Evolutionary conservation across 2,329 filamentous ascomycete species (phyloP), one percentile per base, ranked within the genome.

Genomic region (Botryotinia narcissicola): DNA sequence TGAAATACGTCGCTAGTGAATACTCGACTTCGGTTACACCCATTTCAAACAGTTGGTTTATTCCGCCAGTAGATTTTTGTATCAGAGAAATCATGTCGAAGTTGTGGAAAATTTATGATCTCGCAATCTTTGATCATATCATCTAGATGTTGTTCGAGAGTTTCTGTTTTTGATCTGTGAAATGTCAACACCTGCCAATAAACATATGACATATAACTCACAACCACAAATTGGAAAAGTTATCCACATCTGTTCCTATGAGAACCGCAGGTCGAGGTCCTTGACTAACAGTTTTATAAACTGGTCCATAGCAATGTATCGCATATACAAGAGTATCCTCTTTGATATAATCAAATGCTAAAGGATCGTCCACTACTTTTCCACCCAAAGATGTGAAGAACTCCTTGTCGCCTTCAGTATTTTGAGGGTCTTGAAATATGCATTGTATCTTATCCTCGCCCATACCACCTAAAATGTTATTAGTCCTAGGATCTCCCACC

Each of bases 21-120:
- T 16, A 29, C 57, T 35, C 18, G 35, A 7, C n/a, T 63, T 66
- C 20, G 14, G 32, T 32, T 51, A 54, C 60, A 51, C 42, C 51
- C 40, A 57, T 73, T 48, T 62, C 63, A 54, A 22, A 63, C 29
- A 22, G 20, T 32, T 42, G 62, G 18, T 48, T 71, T 59, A 29
- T 73, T 76, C 40, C 78, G 76, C 76, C 76, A 78, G 61, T 80
- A 81, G 22, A 80, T 79, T 62, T 77, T 79, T 8, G 80, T 81
- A 70, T 81, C 80, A 1, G 79, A 80, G 71, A 81, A 81, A 71
- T 80, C 79, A 70, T 80, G 76, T 73, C 79, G 72, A 12, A 80
- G 42, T 63, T 80, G 79, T 25, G 80, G 80, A 48, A 81, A 81
- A 20, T 77, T 76, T 20, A 77, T 67, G 5, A 63, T 62, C n/a